phyloP scores from a whole-genome alignment of 2,329 filamentous ascomycete species.

The Aspergillus neotritici region DNA sequence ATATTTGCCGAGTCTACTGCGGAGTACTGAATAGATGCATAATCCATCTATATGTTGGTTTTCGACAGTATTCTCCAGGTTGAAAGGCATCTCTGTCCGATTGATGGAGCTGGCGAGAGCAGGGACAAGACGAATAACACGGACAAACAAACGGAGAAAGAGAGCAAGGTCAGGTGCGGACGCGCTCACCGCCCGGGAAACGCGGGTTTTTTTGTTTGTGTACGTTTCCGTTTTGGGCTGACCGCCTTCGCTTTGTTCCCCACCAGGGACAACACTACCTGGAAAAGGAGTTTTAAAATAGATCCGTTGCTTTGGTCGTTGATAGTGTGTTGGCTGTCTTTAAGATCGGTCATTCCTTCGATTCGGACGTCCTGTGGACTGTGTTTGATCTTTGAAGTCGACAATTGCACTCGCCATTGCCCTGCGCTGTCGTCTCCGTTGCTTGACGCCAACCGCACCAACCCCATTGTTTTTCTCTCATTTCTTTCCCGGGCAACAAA shows the following conservation, averaged over 20 bases:
- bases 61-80: too few species aligned
- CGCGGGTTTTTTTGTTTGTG: constrained; percentile 28
- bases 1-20: too few species aligned
- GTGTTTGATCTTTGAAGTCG: too few species aligned
- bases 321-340: too few species aligned
- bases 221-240: constrained; percentile 13
- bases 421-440: constrained; percentile 2
- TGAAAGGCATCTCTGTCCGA: too few species aligned
- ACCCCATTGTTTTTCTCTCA: constrained; percentile 12
- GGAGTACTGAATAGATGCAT: too few species aligned
- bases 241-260: constrained; percentile 41
- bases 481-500: constrained; percentile 19
- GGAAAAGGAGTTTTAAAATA: constrained; percentile 18
- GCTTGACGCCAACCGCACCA: constrained; percentile 7
- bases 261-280: constrained; percentile 31
- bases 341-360: background rate
- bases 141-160: background rate
- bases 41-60: too few species aligned
- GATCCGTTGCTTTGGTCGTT: too few species aligned
- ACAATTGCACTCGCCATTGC: too few species aligned
- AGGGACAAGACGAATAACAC: too few species aligned
- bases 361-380: too few species aligned
- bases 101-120: too few species aligned
- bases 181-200: constrained; percentile 28
- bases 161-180: constrained; percentile 1